A percentile compares a stretch with the other conserved stretches of the same genome.
These are phyloP conservation scores for Sclerotinia glacialis DNA, from an alignment of 2,329 filamentous ascomycete species.

Conservation along the genomic window DNA sequence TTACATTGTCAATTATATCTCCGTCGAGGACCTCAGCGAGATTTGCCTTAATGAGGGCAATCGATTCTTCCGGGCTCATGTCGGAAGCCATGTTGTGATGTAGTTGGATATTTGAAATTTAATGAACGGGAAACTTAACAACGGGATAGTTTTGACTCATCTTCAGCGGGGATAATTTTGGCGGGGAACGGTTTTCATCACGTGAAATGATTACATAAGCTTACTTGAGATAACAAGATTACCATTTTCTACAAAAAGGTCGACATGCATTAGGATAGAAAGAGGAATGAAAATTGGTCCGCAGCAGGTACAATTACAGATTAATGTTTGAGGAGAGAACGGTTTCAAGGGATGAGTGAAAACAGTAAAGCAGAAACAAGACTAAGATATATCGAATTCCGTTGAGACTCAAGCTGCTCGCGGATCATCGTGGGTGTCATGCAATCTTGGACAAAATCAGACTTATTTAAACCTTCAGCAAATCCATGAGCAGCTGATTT, in stretches of 20 bases:
- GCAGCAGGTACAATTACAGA: too few species aligned
- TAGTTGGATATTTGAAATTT: constrained; percentile 13
- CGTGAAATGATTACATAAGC: not conserved
- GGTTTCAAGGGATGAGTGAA: not conserved
- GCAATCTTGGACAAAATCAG: not conserved
- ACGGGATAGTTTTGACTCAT: constrained; percentile 6
- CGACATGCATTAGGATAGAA: too few species aligned
- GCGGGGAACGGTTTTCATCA: not conserved
- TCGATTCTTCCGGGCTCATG: constrained; percentile 55
- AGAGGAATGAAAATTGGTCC: too few species aligned
- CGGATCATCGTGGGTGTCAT: not conserved
- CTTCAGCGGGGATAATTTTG: not conserved
- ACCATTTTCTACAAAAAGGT: too few species aligned
- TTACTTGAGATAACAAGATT: too few species aligned
- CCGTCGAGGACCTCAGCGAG: constrained; percentile 79
- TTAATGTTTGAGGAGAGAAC: not conserved
- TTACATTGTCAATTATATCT: constrained; percentile 73
- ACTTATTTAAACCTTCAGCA: not conserved
- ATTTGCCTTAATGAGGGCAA: constrained; percentile 76
- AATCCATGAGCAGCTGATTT: not conserved
- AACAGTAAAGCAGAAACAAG: not conserved
- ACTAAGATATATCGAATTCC: too few species aligned
- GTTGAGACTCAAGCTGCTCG: not conserved
- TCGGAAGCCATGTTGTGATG: constrained; percentile 30
- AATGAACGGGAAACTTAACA: not conserved